Conservation (phyloP, 2,329 filamentous ascomycete species). For the Cercospora zeina region DNA sequence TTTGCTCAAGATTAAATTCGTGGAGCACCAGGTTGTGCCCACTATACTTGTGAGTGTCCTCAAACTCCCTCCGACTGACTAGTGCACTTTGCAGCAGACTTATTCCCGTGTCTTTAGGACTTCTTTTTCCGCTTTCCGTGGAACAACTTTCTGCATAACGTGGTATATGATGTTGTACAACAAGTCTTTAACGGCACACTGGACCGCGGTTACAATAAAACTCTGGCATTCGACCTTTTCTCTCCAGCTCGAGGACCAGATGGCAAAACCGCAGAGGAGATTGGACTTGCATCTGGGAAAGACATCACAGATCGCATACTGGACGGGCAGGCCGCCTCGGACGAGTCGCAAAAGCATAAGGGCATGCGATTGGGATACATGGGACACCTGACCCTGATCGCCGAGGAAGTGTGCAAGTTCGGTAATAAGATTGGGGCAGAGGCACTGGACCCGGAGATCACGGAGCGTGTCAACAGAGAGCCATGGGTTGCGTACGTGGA, state of each 20-base stretch:
- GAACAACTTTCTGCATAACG: slow-evolving; percentile 99
- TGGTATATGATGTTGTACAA: slow-evolving; percentile 97
- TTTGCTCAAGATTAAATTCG: slow-evolving; percentile 92
- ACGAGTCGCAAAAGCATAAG: slow-evolving; percentile 77
- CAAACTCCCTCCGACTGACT: not conserved
- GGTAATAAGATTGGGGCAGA: slow-evolving; percentile 91
- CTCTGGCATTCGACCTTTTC: slow-evolving; percentile 87
- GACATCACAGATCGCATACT: slow-evolving; percentile 90
- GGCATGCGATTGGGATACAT: slow-evolving; percentile 97
- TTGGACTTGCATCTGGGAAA: slow-evolving; percentile 62
- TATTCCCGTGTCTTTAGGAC: slow-evolving; percentile 56
- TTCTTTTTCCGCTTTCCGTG: slow-evolving; percentile 99
- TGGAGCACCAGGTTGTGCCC: slow-evolving; percentile 89
- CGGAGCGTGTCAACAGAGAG: slow-evolving; percentile 84
- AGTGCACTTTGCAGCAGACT: slow-evolving; percentile 12
- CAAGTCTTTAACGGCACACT: slow-evolving; percentile 99
- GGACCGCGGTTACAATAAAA: slow-evolving; percentile 91
- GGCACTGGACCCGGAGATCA: slow-evolving; percentile 75
- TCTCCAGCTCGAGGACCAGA: slow-evolving; percentile 28
- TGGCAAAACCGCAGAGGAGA: slow-evolving; percentile 27
- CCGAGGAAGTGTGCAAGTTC: slow-evolving; percentile 98
- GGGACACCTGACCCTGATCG: slow-evolving; percentile 94
- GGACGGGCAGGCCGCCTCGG: slow-evolving; percentile 81
- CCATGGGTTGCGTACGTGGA: slow-evolving; percentile 96
- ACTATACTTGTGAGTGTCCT: slow-evolving; percentile 76